Evolutionary conservation across 352 stramenopile species (phyloP), one percentile per base, ranked within the genome.

Genomic region (Globisporangium middletonii): DNA sequence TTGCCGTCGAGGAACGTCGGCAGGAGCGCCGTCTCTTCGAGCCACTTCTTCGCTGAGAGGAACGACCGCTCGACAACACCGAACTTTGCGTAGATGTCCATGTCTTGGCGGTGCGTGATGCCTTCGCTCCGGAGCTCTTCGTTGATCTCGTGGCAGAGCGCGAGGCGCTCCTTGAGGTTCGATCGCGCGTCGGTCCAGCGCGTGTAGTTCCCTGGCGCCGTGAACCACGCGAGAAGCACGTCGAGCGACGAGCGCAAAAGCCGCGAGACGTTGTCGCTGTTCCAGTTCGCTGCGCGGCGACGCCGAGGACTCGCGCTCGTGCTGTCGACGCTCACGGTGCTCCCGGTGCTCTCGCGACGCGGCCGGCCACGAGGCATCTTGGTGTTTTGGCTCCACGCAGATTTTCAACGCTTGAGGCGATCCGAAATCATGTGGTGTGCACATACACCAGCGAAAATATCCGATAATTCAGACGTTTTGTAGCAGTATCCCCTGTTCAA

Each of bases 161-260:
- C 9, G 3, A 51, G n/a, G 9, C 59, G 59, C 12, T 37, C 8
- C 16, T 55, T 11, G 15, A 27, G 49, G n/a, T 19, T 13, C 41
- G 13, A 6, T 16, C 37, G 60, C 54, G 53, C 30, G 4, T 48
- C 41, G 18, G 37, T 23, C 54, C 71, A 71, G 42, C 60, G 67
- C 42, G 57, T 50, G 45, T 68, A 77, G 59, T 72, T 72, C n/a
- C 67, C 64, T 12, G 57, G 46, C 8, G 58, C 57, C 28, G 44
- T 50, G 18, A 80, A 51, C 66, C 69, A 80, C 58, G n/a, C 43
- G 15, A 75, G 38, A 50, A 80, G 33, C 18, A 80, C 49, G 18
- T 77, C 63, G 33, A 66, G 53, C 18, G 69, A 77, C 0, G 55
- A 64, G 28, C 35, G 53, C 5, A 55, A 63, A 47, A 54, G 45